Evolutionary conservation across 441 rosid genomes (phyloP).

Genomic region (Pelargonium fulgidum): DNA sequence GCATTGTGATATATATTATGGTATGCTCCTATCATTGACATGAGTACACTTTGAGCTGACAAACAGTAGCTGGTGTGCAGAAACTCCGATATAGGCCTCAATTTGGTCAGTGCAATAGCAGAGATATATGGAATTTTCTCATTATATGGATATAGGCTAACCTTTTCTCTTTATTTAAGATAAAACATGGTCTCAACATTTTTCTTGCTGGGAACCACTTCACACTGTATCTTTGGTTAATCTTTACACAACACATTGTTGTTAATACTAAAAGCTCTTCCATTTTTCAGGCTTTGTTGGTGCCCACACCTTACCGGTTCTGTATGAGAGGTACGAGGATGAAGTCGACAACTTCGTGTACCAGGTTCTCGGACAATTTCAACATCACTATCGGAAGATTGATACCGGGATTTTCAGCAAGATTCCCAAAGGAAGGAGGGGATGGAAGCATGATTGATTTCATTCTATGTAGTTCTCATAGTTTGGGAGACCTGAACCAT

Average conservation of each 20-base stretch:
- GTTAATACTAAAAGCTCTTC: conserved; percentile 5
- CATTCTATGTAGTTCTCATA: background rate
- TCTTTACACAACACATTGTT: background rate
- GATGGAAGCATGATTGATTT: conserved; percentile 60
- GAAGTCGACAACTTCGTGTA: conserved; percentile 56
- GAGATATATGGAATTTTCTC: no score
- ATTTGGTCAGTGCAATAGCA: no score
- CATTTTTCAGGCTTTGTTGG: conserved; percentile 62
- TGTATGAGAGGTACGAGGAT: conserved; percentile 77
- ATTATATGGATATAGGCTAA: no score
- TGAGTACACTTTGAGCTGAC: no score
- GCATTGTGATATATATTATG: no score
- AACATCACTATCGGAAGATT: conserved; percentile 48
- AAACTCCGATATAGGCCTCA: no score
- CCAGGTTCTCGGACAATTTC: conserved; percentile 52
- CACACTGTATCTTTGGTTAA: no score
- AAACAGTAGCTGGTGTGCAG: no score
- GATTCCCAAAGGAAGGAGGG: conserved; percentile 58
- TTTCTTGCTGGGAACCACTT: background rate
- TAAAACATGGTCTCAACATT: no score
- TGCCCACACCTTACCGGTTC: conserved; percentile 81
- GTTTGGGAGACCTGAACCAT: background rate
- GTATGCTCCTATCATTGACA: no score
- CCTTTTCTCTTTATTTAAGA: no score
- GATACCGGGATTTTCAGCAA: conserved; percentile 52